Conservation (phyloP, 768 basidiomycete species). For the Sporobolomyces pararoseus region DNA sequence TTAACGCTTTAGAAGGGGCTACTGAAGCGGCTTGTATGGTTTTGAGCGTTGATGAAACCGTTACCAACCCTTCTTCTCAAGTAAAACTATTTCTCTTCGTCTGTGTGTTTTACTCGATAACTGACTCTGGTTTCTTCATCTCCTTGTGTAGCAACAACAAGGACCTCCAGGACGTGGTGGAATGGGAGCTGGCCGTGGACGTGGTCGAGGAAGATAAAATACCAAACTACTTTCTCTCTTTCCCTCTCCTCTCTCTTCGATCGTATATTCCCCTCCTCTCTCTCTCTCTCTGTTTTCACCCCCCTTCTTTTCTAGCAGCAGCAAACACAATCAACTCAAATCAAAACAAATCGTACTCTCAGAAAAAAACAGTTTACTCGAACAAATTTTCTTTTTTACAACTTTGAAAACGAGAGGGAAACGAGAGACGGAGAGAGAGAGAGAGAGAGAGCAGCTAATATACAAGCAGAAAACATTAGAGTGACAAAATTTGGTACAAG, state of each 20-base stretch:
- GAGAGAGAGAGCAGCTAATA: too few species aligned
- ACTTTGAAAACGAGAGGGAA: too few species aligned
- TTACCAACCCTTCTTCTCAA: slow-evolving; percentile 64
- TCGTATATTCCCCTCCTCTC: not conserved
- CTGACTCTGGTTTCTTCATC: not conserved
- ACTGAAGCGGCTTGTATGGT: slow-evolving; percentile 94
- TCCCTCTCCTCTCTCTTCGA: not conserved
- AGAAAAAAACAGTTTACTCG: too few species aligned
- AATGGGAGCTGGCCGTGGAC: slow-evolving; percentile 24
- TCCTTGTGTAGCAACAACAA: slow-evolving; percentile 16
- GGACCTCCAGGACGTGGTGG: slow-evolving; percentile 28
- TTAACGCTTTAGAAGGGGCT: slow-evolving; percentile 91
- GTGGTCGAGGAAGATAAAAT: slow-evolving; percentile 25
- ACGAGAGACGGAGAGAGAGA: too few species aligned
- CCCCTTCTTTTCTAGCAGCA: too few species aligned
- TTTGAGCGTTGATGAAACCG: slow-evolving; percentile 94
- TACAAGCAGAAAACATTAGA: too few species aligned
- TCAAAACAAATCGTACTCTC: too few species aligned
- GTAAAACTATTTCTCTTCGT: slow-evolving; percentile 8
- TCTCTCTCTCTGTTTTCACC: too few species aligned
- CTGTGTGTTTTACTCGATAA: not conserved
- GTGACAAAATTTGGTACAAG: too few species aligned
- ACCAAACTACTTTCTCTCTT: not conserved
- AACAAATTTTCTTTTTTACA: too few species aligned
- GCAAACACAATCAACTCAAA: too few species aligned